These are phyloP conservation scores for Leptodontidium sp. DNA, from an alignment of 2,329 filamentous ascomycete genomes.

Conservation along the genomic window DNA sequence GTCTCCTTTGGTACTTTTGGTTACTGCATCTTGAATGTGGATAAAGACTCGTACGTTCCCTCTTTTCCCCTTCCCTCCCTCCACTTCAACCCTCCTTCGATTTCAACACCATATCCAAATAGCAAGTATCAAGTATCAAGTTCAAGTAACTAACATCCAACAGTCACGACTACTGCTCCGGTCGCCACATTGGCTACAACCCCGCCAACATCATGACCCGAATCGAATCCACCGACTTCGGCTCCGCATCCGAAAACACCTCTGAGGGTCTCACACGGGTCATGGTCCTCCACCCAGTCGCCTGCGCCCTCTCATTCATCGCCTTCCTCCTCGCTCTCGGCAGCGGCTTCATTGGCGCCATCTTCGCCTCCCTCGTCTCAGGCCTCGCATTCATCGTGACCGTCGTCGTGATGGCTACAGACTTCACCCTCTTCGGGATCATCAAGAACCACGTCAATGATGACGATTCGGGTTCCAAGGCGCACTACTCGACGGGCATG, in stretches of 20 bases:
- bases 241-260: slow-evolving; percentile 53
- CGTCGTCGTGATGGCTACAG: slow-evolving; percentile 58
- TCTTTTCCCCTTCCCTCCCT: neutral
- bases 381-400: slow-evolving; percentile 59
- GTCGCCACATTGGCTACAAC: slow-evolving; percentile 62
- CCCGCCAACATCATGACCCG: slow-evolving; percentile 55
- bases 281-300: slow-evolving; percentile 70
- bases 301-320: slow-evolving; percentile 64
- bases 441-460: slow-evolving; percentile 62
- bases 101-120: neutral
- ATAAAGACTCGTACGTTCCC: slow-evolving; percentile 41
- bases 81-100: neutral
- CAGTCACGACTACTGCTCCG: slow-evolving; percentile 57
- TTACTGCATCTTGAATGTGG: slow-evolving; percentile 56
- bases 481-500: slow-evolving; percentile 61
- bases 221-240: slow-evolving; percentile 51
- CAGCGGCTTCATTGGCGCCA: slow-evolving; percentile 59
- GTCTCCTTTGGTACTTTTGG: slow-evolving; percentile 69
- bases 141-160: slow-evolving; percentile 25
- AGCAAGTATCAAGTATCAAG: slow-evolving; percentile 14
- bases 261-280: slow-evolving; percentile 61
- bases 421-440: slow-evolving; percentile 65
- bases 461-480: slow-evolving; percentile 50
- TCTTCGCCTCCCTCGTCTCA: slow-evolving; percentile 59
- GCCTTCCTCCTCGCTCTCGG: slow-evolving; percentile 64